Evolutionary conservation across 225 moss, liverwort and hornwort species (phyloP).

Genomic region (Takakia lepidozioides): DNA sequence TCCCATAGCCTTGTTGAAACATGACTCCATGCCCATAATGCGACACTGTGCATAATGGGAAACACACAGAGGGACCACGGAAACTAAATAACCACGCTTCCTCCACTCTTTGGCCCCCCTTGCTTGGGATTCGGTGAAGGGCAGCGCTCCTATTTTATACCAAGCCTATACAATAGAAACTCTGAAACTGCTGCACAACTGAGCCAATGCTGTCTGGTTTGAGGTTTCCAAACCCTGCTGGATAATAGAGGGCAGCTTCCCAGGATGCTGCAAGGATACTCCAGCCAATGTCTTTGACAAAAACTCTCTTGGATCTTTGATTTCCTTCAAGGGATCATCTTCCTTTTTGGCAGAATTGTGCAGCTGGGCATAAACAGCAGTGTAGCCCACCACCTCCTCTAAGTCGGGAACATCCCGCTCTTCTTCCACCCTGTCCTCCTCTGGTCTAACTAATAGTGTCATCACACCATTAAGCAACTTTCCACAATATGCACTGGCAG

Average conservation of each 20-base stretch:
- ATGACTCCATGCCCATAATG: too few relatives aligned
- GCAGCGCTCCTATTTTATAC: too few relatives aligned
- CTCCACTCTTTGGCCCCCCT: too few relatives aligned
- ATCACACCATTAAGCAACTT: constrained; percentile 75
- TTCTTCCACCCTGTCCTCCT: constrained; percentile 89
- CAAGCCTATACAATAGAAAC: constrained; percentile 35
- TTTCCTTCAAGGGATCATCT: constrained; percentile 82
- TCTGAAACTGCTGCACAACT: constrained; percentile 60
- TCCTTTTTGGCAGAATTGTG: constrained; percentile 97
- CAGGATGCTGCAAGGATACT: constrained; percentile 56
- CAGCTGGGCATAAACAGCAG: constrained; percentile 85
- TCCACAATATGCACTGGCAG: constrained; percentile 52
- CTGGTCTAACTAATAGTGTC: constrained; percentile 84
- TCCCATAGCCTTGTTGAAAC: too few relatives aligned
- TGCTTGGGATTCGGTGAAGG: too few relatives aligned
- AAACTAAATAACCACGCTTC: too few relatives aligned
- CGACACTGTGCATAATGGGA: too few relatives aligned
- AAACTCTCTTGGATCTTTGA: constrained; percentile 74
- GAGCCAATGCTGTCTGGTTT: constrained; percentile 66
- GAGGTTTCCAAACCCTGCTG: constrained; percentile 64
- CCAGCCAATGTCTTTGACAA: constrained; percentile 61
- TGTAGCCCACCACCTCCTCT: constrained; percentile 93
- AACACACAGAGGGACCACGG: too few relatives aligned
- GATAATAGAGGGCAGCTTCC: constrained; percentile 50
- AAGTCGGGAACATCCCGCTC: constrained; percentile 92